Conservation (phyloP, 2,329 filamentous ascomycete genomes). For the Arthrobotrys musiformis region DNA sequence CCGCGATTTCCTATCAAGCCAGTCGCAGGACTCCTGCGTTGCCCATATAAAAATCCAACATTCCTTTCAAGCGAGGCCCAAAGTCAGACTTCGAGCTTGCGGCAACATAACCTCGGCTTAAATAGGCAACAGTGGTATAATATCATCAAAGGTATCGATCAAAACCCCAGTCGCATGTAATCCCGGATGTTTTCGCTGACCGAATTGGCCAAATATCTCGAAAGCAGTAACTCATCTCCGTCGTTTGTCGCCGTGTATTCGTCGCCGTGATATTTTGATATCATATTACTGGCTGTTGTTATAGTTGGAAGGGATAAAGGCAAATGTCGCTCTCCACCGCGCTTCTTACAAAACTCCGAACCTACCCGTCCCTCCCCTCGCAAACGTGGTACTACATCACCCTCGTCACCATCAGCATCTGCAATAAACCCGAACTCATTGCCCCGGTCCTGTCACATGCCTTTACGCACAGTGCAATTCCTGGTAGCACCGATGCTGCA, state of each 20-base stretch:
- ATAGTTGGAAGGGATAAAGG: too few species aligned
- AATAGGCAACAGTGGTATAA: too few species aligned
- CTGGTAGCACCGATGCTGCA: constrained; percentile 62
- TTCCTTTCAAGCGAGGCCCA: constrained; percentile 21
- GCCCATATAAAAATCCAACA: constrained; percentile 21
- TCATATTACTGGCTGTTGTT: neutral
- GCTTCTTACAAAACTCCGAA: constrained; percentile 64
- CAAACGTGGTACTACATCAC: constrained; percentile 67
- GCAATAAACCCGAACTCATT: constrained; percentile 68
- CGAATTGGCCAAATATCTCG: neutral
- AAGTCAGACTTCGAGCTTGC: neutral
- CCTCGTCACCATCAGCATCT: constrained; percentile 64
- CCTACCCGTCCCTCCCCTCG: constrained; percentile 64
- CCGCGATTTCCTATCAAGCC: too few species aligned
- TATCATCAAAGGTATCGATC: too few species aligned
- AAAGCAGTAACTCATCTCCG: neutral
- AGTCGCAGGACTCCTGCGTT: neutral
- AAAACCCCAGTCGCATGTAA: neutral
- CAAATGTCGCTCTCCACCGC: constrained; percentile 61
- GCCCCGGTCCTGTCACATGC: constrained; percentile 65
- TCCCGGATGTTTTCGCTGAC: neutral
- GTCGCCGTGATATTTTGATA: neutral
- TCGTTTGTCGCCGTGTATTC: neutral
- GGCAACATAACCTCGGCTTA: too few species aligned
- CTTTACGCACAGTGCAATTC: constrained; percentile 61